A percentile compares a stretch with the other conserved stretches of the same genome.
Conservation (phyloP, 1,139 yeast species). For the Lodderomyces parapsilosis region DNA sequence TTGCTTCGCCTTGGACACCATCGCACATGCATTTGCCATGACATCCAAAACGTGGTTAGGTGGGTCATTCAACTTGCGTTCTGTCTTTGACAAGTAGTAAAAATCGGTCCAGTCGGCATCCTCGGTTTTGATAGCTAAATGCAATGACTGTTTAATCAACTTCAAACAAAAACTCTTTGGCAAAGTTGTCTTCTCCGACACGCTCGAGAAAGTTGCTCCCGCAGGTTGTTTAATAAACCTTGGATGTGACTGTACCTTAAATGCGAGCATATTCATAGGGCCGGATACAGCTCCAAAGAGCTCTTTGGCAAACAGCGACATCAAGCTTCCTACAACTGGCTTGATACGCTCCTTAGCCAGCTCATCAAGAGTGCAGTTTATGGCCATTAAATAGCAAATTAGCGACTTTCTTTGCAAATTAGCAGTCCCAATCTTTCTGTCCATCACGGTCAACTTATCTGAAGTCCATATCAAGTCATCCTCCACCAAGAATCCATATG, state of each 20-base stretch:
- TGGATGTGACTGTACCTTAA: slow-evolving; percentile 39
- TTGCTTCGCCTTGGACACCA: slow-evolving; percentile 20
- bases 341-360: slow-evolving; percentile 20
- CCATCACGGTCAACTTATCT: slow-evolving; percentile 69
- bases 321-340: slow-evolving; percentile 45
- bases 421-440: slow-evolving; percentile 63
- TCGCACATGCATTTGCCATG: slow-evolving; percentile 24
- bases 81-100: slow-evolving; percentile 60
- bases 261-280: slow-evolving; percentile 69
- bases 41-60: slow-evolving; percentile 35
- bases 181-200: slow-evolving; percentile 23
- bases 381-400: slow-evolving; percentile 74
- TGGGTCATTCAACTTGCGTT: slow-evolving; percentile 43
- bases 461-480: slow-evolving; percentile 91
- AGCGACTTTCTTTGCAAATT: slow-evolving; percentile 67
- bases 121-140: slow-evolving; percentile 41
- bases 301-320: slow-evolving; percentile 60
- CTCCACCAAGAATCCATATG: slow-evolving; percentile 77
- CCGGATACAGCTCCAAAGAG: slow-evolving; percentile 57
- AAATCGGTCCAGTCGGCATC: slow-evolving; percentile 61
- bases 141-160: slow-evolving; percentile 40
- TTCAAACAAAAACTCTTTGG: slow-evolving; percentile 28
- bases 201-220: slow-evolving; percentile 25
- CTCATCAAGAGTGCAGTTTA: slow-evolving; percentile 42
- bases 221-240: slow-evolving; percentile 27